Percentiles rank a stretch among this genome's conserved stretches.
These are phyloP conservation scores for Seiridium cupressi DNA, from an alignment of 2,329 filamentous ascomycete species.

Conservation along the genomic window DNA sequence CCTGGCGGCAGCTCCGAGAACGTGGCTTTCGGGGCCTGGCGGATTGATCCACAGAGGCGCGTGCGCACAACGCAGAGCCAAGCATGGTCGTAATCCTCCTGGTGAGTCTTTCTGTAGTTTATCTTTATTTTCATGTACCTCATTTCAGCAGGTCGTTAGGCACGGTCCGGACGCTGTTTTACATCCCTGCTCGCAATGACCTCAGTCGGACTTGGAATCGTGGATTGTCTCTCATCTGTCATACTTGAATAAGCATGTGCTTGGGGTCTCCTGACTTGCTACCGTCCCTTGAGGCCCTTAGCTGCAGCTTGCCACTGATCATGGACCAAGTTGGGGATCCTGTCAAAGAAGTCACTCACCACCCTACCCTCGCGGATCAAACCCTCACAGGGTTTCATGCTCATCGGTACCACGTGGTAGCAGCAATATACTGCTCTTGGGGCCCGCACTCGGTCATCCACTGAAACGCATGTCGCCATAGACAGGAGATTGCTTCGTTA, in stretches of 20 bases:
- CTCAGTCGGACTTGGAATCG: neutral
- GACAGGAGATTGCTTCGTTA: neutral
- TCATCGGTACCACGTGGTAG: constrained; percentile 5
- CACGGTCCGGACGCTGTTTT: constrained; percentile 1
- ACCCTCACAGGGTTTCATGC: constrained; percentile 6
- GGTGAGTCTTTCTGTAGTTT: neutral
- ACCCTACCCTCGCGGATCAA: constrained; percentile 6
- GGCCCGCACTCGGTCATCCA: neutral
- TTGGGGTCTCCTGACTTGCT: too few species aligned
- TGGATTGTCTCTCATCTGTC: neutral
- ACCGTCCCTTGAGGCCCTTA: too few species aligned
- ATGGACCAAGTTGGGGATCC: neutral
- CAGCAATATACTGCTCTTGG: neutral
- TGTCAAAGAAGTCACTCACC: neutral
- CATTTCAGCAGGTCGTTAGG: neutral
- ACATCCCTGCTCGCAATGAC: constrained; percentile 5
- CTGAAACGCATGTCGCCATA: constrained; percentile 1
- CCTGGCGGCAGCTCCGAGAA: constrained; percentile 3
- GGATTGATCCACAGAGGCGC: neutral
- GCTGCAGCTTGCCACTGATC: neutral
- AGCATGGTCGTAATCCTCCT: neutral
- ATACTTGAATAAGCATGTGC: neutral
- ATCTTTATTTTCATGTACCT: neutral
- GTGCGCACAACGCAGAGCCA: neutral
- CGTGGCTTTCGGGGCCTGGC: neutral